phyloP scores from a whole-genome alignment of 805 yeast genomes.

The Candida multigemmis region DNA sequence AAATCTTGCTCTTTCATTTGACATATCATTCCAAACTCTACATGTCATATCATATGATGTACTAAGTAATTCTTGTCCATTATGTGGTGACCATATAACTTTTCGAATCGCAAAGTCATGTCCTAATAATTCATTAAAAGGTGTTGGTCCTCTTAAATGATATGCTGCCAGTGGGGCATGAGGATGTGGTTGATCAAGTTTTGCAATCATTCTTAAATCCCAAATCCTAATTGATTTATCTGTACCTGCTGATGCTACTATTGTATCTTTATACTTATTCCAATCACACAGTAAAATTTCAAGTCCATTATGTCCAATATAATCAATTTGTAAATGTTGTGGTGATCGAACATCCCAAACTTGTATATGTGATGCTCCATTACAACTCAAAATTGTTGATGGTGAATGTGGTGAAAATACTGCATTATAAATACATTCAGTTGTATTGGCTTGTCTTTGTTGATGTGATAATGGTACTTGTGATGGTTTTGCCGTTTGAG shows the following conservation, averaged over 20 bases:
- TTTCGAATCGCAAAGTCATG: slow-evolving; percentile 85
- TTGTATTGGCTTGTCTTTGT: slow-evolving; percentile 23
- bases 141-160: slow-evolving; percentile 50
- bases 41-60: slow-evolving; percentile 92
- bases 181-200: slow-evolving; percentile 23
- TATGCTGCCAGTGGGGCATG: slow-evolving; percentile 28
- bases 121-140: slow-evolving; percentile 69
- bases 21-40: slow-evolving; percentile 72
- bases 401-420: slow-evolving; percentile 82
- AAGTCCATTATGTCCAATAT: slow-evolving; percentile 68
- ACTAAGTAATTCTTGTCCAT: slow-evolving; percentile 57
- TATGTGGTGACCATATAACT: slow-evolving; percentile 86
- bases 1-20: slow-evolving; percentile 47
- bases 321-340: slow-evolving; percentile 48
- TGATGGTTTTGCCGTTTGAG: slow-evolving; percentile 15
- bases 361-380: slow-evolving; percentile 65
- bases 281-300: slow-evolving; percentile 80
- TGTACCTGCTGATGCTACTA: slow-evolving; percentile 86
- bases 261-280: slow-evolving; percentile 77
- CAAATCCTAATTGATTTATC: slow-evolving; percentile 78
- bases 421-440: slow-evolving; percentile 71
- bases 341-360: slow-evolving; percentile 77
- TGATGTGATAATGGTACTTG: slow-evolving; percentile 23
- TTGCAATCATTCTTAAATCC: slow-evolving; percentile 71
- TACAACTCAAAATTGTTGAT: slow-evolving; percentile 56